Evolutionary conservation across 2,329 filamentous ascomycete species (phyloP), one percentile per base, ranked within the genome.

Genomic region (Penicillium vulpinum): DNA sequence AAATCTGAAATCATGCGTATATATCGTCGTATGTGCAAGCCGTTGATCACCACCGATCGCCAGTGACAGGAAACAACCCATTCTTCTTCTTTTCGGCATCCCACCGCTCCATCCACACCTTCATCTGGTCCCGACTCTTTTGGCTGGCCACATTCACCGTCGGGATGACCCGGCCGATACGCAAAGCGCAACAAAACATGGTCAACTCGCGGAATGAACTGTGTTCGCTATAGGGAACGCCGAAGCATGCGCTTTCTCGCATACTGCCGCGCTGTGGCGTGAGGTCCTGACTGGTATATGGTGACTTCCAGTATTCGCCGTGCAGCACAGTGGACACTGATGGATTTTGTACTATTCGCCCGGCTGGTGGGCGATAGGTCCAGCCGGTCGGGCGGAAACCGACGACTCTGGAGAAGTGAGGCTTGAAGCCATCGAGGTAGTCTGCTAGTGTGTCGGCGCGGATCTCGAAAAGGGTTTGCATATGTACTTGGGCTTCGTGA

Each of bases 391-490:
- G 94, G 0, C 92, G 85, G 74, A 99, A 96, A 5, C 92, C 94
- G 18, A 97, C 89, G 44, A 96, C 86, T 51, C 90, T 88, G 15
- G 86, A 86, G 73, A 97, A 99, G 64, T 91, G 87, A 7, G 89
- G 88, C 61, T 88, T 89, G 77, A 91, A 90, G 35, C 84, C 82
- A 66, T 88, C 85, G 6, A 97, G 83, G 68, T 99, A 99, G 59
- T 96, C 92, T 62, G 91, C 87, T 1, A 99, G 63, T 0, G 93
- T 96, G 64, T 97, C 92, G 33, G 92, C 87, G 26, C 92, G 88
- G 63, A 99, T 92, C 73, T 97, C 93, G 81, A 94, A 94, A 10
- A 99, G 81, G 67, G 90, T 92, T 66, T 96, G 95, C 92, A 99
- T 97, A 76, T 99, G 94, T 0, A 99, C 92, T 74, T 97, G 93